Base-by-base conservation (phyloP, 108 stramenopile species). In the Conticribra weissflogii region DNA sequence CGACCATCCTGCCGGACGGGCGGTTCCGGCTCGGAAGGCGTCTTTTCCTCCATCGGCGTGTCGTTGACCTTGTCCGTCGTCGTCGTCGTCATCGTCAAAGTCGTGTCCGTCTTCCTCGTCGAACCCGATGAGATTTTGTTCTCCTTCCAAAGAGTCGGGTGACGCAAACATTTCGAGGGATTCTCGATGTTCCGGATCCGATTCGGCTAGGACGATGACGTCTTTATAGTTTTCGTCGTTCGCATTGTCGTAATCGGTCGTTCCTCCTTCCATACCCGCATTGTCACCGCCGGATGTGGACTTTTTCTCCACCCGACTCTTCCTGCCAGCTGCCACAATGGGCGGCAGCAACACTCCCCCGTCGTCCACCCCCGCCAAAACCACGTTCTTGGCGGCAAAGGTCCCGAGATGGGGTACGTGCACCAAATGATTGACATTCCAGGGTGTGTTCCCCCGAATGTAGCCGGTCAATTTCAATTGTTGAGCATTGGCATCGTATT, bases 71-170 rank as follows among this genome's bases (percentile, higher is more conserved):
- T 48, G 23, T 25, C 77, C 83, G 7, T 67, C 79, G n/a, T 85
- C 71, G 24, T 81, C 85, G 15, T 87, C 83, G 3, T 68, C 74
- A 21, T 79, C 69, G 25, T 66, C 78, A 59, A 66, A 31, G 17
- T 64, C 55, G 7, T 71, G 86, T 34, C 81, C 81, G 16, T 83
- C 85, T n/a, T n/a, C n/a, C 27, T 98, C 97, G 59, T 99, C 97
- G 76, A 95, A 96, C 19, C 98, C 97, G 22, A 98, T 94, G 63
- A 98, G 90, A 57, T 98, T 99, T 82, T 99, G 99, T 67, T 99
- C 99, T 28, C 98, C 99, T 23, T 93, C 92, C 54, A 98, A 78
- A 3, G 82, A 86, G 78, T 99, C 98, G 1, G 94, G 95, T 0
- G 82, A 77, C 21, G 97, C 98, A 66, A 97, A 97, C 86, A 88